Evolutionary conservation across 2,329 filamentous ascomycete genomes (phyloP).

Genomic region (Colletotrichum sansevieriae): DNA sequence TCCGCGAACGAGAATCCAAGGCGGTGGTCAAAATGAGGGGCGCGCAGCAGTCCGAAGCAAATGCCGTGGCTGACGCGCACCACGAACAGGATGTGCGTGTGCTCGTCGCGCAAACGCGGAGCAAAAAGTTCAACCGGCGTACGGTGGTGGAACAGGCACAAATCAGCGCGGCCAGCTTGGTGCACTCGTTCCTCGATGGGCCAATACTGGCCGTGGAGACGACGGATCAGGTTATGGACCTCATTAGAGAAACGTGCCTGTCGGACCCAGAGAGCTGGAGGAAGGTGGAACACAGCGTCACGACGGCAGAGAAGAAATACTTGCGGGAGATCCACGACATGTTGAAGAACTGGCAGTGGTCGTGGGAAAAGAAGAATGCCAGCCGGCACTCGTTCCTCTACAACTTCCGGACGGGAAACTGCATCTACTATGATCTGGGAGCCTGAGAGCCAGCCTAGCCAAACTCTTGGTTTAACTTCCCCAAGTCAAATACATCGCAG

Average conservation of each 20-base stretch:
- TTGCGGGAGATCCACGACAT: slow-evolving; percentile 85
- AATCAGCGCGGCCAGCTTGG: slow-evolving; percentile 68
- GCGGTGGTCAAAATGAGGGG: slow-evolving; percentile 61
- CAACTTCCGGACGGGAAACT: slow-evolving; percentile 87
- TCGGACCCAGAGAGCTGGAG: slow-evolving; percentile 89
- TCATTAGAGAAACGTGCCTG: slow-evolving; percentile 79
- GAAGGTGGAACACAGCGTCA: slow-evolving; percentile 81
- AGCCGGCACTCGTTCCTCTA: slow-evolving; percentile 87
- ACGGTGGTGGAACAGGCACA: slow-evolving; percentile 87
- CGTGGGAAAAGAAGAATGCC: slow-evolving; percentile 65
- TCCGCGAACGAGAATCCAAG: slow-evolving; percentile 81
- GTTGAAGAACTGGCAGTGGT: slow-evolving; percentile 72
- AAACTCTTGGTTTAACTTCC: too few species aligned
- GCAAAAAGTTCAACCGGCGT: slow-evolving; percentile 91
- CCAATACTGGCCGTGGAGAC: slow-evolving; percentile 91
- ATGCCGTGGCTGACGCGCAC: slow-evolving; percentile 47
- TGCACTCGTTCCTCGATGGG: slow-evolving; percentile 79
- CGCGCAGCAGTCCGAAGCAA: slow-evolving; percentile 50
- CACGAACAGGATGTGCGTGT: slow-evolving; percentile 83
- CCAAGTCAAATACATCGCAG: background rate
- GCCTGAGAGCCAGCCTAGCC: slow-evolving; percentile 46
- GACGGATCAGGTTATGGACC: slow-evolving; percentile 83
- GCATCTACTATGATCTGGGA: slow-evolving; percentile 86
- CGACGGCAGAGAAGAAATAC: slow-evolving; percentile 84
- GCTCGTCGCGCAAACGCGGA: slow-evolving; percentile 83